Evolutionary conservation across 495 filamentous ascomycete species (phyloP), one percentile per base, ranked within the genome.

Genomic region (Xylaria venustula): DNA sequence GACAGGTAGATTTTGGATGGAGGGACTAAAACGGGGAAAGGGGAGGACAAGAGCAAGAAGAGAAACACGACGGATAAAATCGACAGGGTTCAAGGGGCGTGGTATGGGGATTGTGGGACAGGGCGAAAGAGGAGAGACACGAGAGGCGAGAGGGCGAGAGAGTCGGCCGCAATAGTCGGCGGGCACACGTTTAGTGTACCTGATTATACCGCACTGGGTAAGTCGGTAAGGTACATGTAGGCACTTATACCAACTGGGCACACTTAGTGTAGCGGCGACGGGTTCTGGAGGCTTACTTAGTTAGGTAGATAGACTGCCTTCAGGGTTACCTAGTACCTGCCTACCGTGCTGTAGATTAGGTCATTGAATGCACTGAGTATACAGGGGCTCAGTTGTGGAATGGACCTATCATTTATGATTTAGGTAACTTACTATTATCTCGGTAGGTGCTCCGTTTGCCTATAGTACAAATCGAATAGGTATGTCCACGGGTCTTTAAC

Each of bases 1-100:
- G n/a, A n/a, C n/a, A n/a, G 58, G 37, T 40, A 40, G 37, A 9
- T 11, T 61, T 61, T 48, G 40, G 58, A 61, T 61, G 58, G 58
- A 61, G 50, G 58, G 58, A 60, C 58, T 61, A 41, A 54, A 61
- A 60, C 58, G 58, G 58, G 58, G 50, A 54, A 48, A 61, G 32
- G 58, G 49, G 58, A 61, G 50, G 58, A 61, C 58, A 61, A 54
- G 58, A 47, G 36, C 58, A 45, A 41, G 41, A 53, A 9, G 45
- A 49, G 49, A 41, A 37, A 32, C 37, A 53, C 20, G 51, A 54
- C 32, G 58, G 50, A 45, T 47, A 54, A 28, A 54, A 41, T 48
- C 30, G 58, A 53, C 58, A 54, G 50, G 58, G 58, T 61, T 61
- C 58, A 54, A 37, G 49, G 56, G 57, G 14, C 14, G 15, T 15